Conservation (phyloP, 805 yeast genomes). For the Metahyphopichia silvanorum region DNA sequence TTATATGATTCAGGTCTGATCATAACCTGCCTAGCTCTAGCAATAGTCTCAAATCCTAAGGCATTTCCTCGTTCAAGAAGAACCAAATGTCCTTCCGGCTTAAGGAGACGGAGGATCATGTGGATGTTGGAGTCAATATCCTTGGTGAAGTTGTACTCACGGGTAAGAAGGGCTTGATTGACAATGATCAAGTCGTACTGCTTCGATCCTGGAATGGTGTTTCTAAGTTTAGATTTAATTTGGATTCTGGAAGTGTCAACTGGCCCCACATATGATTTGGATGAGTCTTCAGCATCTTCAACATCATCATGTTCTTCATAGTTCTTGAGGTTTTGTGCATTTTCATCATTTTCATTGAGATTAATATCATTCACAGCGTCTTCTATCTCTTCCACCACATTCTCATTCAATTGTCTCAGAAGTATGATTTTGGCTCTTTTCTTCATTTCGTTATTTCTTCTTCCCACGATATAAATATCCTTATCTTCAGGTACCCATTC, state of each 20-base stretch:
- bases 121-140: constrained; percentile 70
- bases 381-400: constrained; percentile 14
- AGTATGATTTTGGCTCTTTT: constrained; percentile 74
- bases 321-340: constrained; percentile 6
- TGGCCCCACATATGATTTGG: constrained; percentile 32
- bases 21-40: constrained; percentile 86
- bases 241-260: constrained; percentile 57
- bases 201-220: constrained; percentile 47
- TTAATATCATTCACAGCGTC: constrained; percentile 4
- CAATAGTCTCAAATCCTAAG: constrained; percentile 80
- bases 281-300: constrained; percentile 6
- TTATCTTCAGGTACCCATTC: constrained; percentile 59
- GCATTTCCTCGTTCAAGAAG: constrained; percentile 89
- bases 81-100: constrained; percentile 78
- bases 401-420: constrained; percentile 61
- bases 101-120: constrained; percentile 54
- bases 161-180: constrained; percentile 68
- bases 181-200: constrained; percentile 81
- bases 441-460: constrained; percentile 59
- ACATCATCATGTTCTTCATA: constrained; percentile 5
- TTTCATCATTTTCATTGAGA: constrained; percentile 1
- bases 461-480: constrained; percentile 71
- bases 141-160: constrained; percentile 59
- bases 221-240: constrained; percentile 53
- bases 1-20: constrained; percentile 75